Evolutionary conservation across 2,329 filamentous ascomycete species (phyloP), one percentile per base, ranked within the genome.

Genomic region (Amauroascus verrucosus): DNA sequence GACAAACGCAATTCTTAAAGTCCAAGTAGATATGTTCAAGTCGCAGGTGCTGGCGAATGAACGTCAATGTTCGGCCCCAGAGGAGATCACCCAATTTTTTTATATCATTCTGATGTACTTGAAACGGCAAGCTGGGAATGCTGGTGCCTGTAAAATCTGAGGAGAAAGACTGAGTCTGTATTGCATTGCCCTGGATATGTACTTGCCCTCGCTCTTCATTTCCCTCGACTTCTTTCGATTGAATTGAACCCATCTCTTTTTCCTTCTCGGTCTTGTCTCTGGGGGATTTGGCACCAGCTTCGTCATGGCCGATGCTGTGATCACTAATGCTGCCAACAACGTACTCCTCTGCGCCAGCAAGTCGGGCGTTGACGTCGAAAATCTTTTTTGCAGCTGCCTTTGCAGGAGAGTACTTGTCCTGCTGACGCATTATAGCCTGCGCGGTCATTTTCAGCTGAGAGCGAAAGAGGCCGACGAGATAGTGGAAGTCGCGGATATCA

Each of bases 31-130:
- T 54, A 22, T 56, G 38, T 1, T 54, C 43, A n/a, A 63, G 35
- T 3, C 46, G 53, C 28, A 62, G 54, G 8, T 32, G 55, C 40
- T 61, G 60, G 11, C 61, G 60, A n/a, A 61, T 53, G 30, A 62
- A 61, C 1, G 55, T 58, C 41, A 62, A 30, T 1, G 59, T 61
- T 5, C 59, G 60, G 14, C 60, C 61, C 59, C 60, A 62, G 4
- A 62, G 56, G 32, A 56, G 56, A 32, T 61, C 56, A 16, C 56
- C 54, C 53, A 62, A 14, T 20, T 11, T 48, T 46, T 56, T 48
- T 44, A 58, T 54, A 14, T 54, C 56, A 8, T 51, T 52, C 9
- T 54, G 48, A 37, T 61, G 60, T 1, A 26, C 16, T 24, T 35
- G 3, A 22, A 20, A 11, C 3, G 18, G 3, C 2, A n/a, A 6